Conservation (phyloP, 2,329 filamentous ascomycete genomes). For the Monilinia laxa region DNA sequence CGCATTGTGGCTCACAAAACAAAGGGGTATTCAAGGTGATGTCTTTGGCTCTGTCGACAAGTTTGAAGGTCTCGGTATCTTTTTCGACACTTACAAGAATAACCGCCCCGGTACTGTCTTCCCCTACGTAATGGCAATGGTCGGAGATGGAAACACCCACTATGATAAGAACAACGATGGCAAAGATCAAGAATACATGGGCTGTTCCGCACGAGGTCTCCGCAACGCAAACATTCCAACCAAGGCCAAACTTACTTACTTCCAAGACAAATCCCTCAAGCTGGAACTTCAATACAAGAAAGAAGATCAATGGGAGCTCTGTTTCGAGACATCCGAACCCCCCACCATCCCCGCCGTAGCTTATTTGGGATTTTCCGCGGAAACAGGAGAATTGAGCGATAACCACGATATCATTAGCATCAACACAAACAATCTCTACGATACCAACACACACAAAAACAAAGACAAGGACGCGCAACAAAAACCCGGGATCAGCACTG, state of each 20-base stretch:
- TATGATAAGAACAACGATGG: conserved; percentile 96
- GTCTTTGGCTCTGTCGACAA: conserved; percentile 87
- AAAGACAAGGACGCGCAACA: conserved; percentile 15
- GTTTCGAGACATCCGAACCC: conserved; percentile 73
- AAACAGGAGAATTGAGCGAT: conserved; percentile 94
- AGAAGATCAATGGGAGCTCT: conserved; percentile 83
- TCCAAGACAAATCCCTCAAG: conserved; percentile 89
- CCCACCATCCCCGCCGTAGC: conserved; percentile 76
- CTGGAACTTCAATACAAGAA: conserved; percentile 93
- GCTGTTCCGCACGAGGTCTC: conserved; percentile 91
- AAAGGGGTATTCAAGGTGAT: conserved; percentile 74
- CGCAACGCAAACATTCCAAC: conserved; percentile 77
- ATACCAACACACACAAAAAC: conserved; percentile 46
- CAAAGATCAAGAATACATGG: conserved; percentile 87
- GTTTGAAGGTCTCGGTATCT: conserved; percentile 92
- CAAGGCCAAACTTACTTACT: conserved; percentile 87
- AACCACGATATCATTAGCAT: conserved; percentile 96
- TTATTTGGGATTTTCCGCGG: conserved; percentile 76
- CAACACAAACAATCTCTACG: conserved; percentile 85
- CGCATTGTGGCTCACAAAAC: conserved; percentile 96
- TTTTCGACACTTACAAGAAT: conserved; percentile 98
- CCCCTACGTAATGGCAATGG: conserved; percentile 98
- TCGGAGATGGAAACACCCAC: conserved; percentile 81
- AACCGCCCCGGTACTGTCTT: conserved; percentile 94
- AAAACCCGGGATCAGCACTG: background rate